These are phyloP conservation scores for Ophiosphaerella herpotricha DNA, from an alignment of 2,329 filamentous ascomycete species.

Conservation along the genomic window DNA sequence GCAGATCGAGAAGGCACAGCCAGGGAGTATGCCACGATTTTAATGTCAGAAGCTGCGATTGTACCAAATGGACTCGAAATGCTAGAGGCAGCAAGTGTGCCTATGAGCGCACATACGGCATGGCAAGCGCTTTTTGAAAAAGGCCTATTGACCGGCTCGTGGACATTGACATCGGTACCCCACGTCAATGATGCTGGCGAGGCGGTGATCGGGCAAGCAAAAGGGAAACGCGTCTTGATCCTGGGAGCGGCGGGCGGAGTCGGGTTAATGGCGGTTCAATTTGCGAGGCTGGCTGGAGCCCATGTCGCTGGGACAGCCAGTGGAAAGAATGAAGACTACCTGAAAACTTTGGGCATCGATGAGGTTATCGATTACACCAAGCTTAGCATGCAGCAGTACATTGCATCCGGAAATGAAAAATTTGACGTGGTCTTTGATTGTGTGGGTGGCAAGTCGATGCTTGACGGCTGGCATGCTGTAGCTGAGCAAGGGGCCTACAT, in stretches of 20 bases:
- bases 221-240: conserved; percentile 48
- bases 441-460: conserved; percentile 48
- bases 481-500: conserved; percentile 46
- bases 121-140: conserved; percentile 53
- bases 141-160: conserved; percentile 7
- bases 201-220: conserved; percentile 11
- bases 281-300: conserved; percentile 47
- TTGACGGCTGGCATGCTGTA: conserved; percentile 51
- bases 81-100: conserved; percentile 44
- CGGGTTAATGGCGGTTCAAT: conserved; percentile 51
- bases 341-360: conserved; percentile 47
- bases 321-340: conserved; percentile 42
- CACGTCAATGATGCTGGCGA: conserved; percentile 6
- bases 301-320: conserved; percentile 49
- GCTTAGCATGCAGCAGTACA: conserved; percentile 38
- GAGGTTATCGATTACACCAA: conserved; percentile 51
- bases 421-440: conserved; percentile 54
- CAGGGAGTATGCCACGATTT: conserved; percentile 45
- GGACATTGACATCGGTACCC: conserved; percentile 11
- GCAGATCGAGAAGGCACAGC: conserved; percentile 45
- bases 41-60: conserved; percentile 44
- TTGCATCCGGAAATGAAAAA: conserved; percentile 25
- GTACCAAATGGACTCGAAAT: conserved; percentile 42
- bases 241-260: conserved; percentile 51
- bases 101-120: conserved; percentile 50